Conservation (phyloP, 192 early-diverging fungal species). For the Glomus cerebriforme region DNA sequence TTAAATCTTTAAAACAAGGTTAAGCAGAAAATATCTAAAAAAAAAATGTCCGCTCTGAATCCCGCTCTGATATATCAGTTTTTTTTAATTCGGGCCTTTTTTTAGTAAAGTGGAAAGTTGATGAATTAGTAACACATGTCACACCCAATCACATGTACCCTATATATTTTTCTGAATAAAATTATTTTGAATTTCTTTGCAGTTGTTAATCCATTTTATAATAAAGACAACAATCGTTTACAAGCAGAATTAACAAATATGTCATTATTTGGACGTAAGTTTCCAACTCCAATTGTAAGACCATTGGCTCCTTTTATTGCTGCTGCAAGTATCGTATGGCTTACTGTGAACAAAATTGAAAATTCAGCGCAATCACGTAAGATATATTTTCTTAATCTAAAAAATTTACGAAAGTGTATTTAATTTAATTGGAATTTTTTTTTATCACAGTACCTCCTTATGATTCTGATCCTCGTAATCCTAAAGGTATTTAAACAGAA, state of each 20-base stretch:
- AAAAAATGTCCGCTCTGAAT: too few species aligned
- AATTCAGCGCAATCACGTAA: background rate
- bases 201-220: background rate
- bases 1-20: too few species aligned
- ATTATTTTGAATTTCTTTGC: background rate
- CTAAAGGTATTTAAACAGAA: background rate
- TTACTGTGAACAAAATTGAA: background rate
- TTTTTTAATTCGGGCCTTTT: too few species aligned
- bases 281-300: background rate
- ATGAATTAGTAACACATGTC: too few species aligned
- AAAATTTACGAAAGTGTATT: too few species aligned
- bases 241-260: background rate
- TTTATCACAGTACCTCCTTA: constrained; percentile 4
- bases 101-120: too few species aligned
- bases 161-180: too few species aligned
- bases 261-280: constrained; percentile 7
- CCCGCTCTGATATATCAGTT: too few species aligned
- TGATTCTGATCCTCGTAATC: constrained; percentile 26
- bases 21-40: too few species aligned
- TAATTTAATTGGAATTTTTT: background rate
- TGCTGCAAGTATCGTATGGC: background rate
- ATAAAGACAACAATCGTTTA: background rate
- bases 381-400: background rate
- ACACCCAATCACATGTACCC: too few species aligned
- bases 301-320: background rate